These are phyloP conservation scores for Cenchrus fungigraminus DNA, from an alignment of 176 grass and related monocot species.

Conservation along the genomic window DNA sequence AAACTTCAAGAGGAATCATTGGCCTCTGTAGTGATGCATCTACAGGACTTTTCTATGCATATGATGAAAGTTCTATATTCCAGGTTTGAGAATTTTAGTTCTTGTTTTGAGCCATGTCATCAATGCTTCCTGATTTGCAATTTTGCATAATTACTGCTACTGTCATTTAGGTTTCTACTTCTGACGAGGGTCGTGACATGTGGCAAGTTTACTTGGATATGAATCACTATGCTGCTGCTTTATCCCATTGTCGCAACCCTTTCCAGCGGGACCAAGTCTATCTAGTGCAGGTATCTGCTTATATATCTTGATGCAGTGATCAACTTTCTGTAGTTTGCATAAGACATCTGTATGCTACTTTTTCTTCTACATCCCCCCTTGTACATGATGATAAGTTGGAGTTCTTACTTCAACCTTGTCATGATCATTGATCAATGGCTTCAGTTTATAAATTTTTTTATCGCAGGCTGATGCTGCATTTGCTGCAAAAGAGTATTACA, in stretches of 20 bases:
- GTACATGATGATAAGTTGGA: conserved; percentile 30
- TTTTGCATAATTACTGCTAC: conserved; percentile 35
- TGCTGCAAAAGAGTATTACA: conserved; percentile 78
- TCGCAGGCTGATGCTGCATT: conserved; percentile 94
- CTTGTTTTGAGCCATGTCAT: conserved; percentile 31
- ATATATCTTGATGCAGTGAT: conserved; percentile 13
- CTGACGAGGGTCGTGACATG: conserved; percentile 94
- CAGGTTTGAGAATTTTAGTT: conserved; percentile 57
- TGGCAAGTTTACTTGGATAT: conserved; percentile 96
- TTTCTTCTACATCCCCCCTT: conserved; percentile 17
- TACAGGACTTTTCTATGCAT: conserved; percentile 89
- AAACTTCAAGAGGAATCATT: conserved; percentile 86
- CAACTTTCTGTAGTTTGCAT: conserved; percentile 17
- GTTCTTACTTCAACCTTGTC: conserved; percentile 10
- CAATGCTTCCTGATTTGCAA: conserved; percentile 12
- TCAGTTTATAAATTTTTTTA: conserved; percentile 22
- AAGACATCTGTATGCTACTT: neutral
- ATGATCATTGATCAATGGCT: conserved; percentile 31
- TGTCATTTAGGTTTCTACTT: conserved; percentile 68
- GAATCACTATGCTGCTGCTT: conserved; percentile 81
- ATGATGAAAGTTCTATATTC: conserved; percentile 95
- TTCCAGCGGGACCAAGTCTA: conserved; percentile 93
- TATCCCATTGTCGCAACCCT: conserved; percentile 78
- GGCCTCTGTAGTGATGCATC: conserved; percentile 93
- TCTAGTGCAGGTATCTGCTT: conserved; percentile 66